Evolutionary conservation across 345 rosid genomes (phyloP).

Genomic region (Jatropha curcas): DNA sequence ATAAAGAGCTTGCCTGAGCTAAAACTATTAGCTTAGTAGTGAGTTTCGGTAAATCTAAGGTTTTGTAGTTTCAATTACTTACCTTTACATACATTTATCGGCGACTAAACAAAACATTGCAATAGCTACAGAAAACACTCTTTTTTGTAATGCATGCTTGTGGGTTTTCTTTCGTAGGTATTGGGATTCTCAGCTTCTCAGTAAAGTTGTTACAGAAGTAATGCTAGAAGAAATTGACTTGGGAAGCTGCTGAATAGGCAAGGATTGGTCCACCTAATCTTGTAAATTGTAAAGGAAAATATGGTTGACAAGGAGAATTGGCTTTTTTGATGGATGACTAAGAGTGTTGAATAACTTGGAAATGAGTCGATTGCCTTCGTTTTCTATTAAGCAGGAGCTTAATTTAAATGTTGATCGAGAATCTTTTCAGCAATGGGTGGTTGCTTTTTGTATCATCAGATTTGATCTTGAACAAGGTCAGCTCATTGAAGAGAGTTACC

Average conservation of each 20-base stretch:
- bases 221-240: constrained; percentile 12
- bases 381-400: constrained; percentile 71
- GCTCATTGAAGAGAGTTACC: constrained; percentile 91
- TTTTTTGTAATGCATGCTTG: neutral
- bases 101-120: constrained; percentile 6
- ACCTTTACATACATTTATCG: neutral
- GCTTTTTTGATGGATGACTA: constrained; percentile 33
- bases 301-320: constrained; percentile 27
- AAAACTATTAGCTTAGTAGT: neutral
- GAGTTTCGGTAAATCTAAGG: neutral
- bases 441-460: constrained; percentile 81
- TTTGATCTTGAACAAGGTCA: constrained; percentile 98
- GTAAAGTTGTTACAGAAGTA: neutral
- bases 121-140: neutral
- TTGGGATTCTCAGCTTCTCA: constrained; percentile 15
- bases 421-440: constrained; percentile 71
- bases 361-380: constrained; percentile 91
- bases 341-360: constrained; percentile 29
- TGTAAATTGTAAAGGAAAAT: constrained; percentile 13
- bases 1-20: neutral
- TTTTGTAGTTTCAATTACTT: neutral
- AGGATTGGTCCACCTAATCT: too few species aligned
- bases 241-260: too few species aligned
- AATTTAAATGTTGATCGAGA: constrained; percentile 63
- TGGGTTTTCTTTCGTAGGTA: constrained; percentile 24